Conservation (phyloP, 2,329 filamentous ascomycete species). For the Chrysoporthe deuterocubensis region DNA sequence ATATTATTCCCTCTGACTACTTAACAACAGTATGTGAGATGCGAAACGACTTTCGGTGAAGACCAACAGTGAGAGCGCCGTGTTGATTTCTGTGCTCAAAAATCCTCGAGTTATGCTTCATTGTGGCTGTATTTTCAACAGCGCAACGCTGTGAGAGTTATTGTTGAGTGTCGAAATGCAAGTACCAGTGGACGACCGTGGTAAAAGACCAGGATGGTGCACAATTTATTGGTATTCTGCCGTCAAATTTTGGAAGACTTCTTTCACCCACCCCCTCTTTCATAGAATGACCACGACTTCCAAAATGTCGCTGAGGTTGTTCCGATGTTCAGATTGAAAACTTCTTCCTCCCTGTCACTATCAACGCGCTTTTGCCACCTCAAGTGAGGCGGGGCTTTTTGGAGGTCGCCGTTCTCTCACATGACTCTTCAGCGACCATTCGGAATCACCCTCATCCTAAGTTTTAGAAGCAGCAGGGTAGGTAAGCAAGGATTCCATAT, state of each 20-base stretch:
- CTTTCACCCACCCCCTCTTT: not conserved
- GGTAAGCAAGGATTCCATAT: too few relatives aligned
- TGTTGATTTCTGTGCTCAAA: not conserved
- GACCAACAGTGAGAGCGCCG: not conserved
- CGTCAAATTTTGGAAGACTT: not conserved
- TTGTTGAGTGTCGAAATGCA: too few relatives aligned
- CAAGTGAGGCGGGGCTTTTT: not conserved
- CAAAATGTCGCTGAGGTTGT: not conserved
- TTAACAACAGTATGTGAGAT: not conserved
- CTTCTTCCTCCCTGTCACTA: not conserved
- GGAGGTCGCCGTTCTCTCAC: too few relatives aligned
- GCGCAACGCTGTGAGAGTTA: not conserved
- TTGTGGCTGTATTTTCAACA: not conserved
- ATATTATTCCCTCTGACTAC: not conserved
- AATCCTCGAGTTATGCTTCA: not conserved
- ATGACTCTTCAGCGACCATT: not conserved
- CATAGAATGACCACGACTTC: not conserved
- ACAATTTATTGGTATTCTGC: not conserved
- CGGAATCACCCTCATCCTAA: not conserved
- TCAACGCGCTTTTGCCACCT: not conserved
- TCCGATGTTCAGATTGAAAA: not conserved
- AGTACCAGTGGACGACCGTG: too few relatives aligned
- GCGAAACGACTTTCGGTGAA: not conserved
- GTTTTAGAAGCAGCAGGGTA: not conserved
- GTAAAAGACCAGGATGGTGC: not conserved